phyloP scores from a whole-genome alignment of 169 alveolate species.

The Eimeria praecox region DNA sequence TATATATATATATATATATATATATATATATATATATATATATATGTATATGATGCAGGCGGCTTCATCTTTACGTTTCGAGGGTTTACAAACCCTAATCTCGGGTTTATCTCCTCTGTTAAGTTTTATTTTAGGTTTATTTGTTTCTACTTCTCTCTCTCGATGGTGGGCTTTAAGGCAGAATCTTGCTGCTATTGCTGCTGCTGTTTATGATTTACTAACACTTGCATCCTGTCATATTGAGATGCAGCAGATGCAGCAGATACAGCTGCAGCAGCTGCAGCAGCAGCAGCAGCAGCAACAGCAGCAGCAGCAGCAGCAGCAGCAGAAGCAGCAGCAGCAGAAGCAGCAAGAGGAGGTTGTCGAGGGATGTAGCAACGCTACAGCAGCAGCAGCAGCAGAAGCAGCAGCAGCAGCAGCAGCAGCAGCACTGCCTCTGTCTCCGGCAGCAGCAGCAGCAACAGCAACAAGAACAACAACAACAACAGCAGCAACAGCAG shows the following conservation, averaged over 20 bases:
- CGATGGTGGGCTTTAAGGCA: constrained; percentile 78
- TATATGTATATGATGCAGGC: too few relatives aligned
- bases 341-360: constrained; percentile 10
- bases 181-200: constrained; percentile 40
- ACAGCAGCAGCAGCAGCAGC: constrained; percentile 27
- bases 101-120: constrained; percentile 64
- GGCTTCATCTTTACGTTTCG: constrained; percentile 65
- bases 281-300: constrained; percentile 54
- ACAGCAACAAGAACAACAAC: background rate
- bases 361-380: background rate
- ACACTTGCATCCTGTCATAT: constrained; percentile 72
- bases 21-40: too few relatives aligned
- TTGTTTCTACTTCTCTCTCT: constrained; percentile 72
- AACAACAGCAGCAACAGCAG: constrained; percentile 3
- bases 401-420: constrained; percentile 33
- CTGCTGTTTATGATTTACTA: constrained; percentile 64
- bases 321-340: constrained; percentile 33
- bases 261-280: constrained; percentile 55
- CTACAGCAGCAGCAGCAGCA: constrained; percentile 7
- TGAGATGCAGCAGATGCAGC: constrained; percentile 19
- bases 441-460: background rate
- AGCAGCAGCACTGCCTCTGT: background rate
- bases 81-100: constrained; percentile 72
- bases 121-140: constrained; percentile 59
- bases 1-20: too few relatives aligned